Base-by-base conservation (phyloP, 1,284 basidiomycete species). In the Puccinia coronata region DNA sequence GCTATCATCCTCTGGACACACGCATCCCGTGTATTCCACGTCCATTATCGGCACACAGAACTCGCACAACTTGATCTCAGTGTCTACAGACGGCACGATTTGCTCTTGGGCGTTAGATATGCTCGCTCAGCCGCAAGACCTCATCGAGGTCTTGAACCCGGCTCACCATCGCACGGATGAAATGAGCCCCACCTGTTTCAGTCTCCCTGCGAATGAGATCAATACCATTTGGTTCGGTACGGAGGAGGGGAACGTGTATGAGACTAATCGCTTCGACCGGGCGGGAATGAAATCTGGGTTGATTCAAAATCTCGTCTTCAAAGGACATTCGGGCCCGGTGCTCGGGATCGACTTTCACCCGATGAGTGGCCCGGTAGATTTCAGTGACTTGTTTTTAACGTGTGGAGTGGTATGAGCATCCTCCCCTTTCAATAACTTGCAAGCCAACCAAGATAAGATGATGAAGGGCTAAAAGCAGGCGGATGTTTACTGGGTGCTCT, bases 81-180 rank as follows among this genome's bases (percentile, higher is more conserved):
- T 93, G 83, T 95, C 93, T 83, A 98, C 96, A 1, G 97, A 99
- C 86, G 97, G 97, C 0, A 92, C 92, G 31, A 93, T 99, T 3
- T 99, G 97, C 86, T 94, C 93, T 85, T 99, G 97, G 97, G 89
- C 96, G 53, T 92, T 98, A 2, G 97, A 99, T 87, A 98, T 99
- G 95, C 90, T 99, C 47, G 94, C 96, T 1, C 92, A 95, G 85
- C 97, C 97, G 4, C 95, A 96, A 89, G 96, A 98, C 91, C 93
- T 93, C 6, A 90, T 97, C 9, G 92, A 95, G 84, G 89, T 98
- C 1, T 87, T 92, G 3, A 93, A 95, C 83, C 90, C 92, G 3
- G 92, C 86, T 0, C 94, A 96, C 85, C 94, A 92, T 88, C 97
- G 96, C 88, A 98, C 95, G 0, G 92, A 93, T 75, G 97, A 99